Evolutionary conservation across 2,329 filamentous ascomycete genomes (phyloP), one percentile per base, ranked within the genome.

Genomic region (Aspergillus fumigatiaffinis): DNA sequence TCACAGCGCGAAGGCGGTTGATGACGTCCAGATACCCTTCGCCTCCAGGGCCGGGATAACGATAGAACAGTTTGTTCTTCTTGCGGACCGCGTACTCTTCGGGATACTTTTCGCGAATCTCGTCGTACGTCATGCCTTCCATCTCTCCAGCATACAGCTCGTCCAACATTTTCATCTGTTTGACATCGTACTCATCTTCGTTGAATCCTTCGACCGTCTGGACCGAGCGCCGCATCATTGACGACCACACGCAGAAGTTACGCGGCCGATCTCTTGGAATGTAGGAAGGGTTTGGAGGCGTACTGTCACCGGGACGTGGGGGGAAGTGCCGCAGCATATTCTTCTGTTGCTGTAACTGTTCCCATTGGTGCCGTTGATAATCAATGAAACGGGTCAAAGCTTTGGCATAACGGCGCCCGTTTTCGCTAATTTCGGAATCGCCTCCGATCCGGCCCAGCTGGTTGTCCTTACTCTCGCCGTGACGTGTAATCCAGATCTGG

Each of bases 161-260:
- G 70, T 99, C 96, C 52, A 99, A 84, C 91, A 96, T 96, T 68
- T 92, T 90, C 91, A 93, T 96, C 65, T 96, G 90, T 79, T 99
- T 99, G 66, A 95, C 87, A 64, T 97, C 94, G 72, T 93, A 96
- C 54, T 96, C 91, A 23, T 97, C 93, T 63, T 97, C 94, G 64
- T 96, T 90, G 72, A 97, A 99, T 72, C 89, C 89, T 62, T 94
- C 87, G 0, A 89, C 92, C 0, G 92, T 95, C 70, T 96, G 87
- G 52, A 94, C 87, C 59, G 90, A 92, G 62, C 94, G 89, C 71
- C 90, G 88, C 61, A 99, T 84, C 93, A 97, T 97, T 2, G 91
- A 96, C 0, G 93, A 97, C 94, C 94, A 99, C 17, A 99, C 91
- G 73, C 94, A 99, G 71, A 97, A 97, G 71, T 96, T 96, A 68